Evolutionary conservation across 2,329 filamentous ascomycete genomes (phyloP), one percentile per base, ranked within the genome.

Genomic region (Phaeophleospora eucalypticola): DNA sequence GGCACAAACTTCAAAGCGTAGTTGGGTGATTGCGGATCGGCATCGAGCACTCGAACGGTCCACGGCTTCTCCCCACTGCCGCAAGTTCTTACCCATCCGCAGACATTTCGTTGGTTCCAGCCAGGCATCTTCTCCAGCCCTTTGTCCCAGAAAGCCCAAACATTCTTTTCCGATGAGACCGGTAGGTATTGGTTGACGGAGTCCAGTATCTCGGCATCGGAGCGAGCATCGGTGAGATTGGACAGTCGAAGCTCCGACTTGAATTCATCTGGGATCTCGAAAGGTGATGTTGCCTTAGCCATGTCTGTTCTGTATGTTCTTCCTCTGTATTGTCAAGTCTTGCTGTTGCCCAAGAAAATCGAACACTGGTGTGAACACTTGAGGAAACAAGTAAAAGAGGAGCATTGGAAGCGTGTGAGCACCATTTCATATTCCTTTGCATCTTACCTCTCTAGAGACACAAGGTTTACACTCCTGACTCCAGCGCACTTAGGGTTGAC

Each of bases 41-140:
- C 60, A 41, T 73, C 69, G 16, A 73, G 60, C 2, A 73, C 60
- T 3, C 69, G 68, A 10, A 74, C 58, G 8, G 66, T 71, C 71
- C 70, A 74, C 0, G 65, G 56, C 14, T 41, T 35, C n/a, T 19
- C 14, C 6, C 41, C 38, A 4, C 64, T 66, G 20, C 46, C 36
- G 36, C 64, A 65, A 18, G 69, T 63, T 16, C 67, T 64, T 10
- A 69, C 64, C 71, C 70, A 73, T 49, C 64, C 60, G 33, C 64
- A 57, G 33, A 73, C 64, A 33, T 71, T 73, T 34, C 67, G 66
- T 41, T 66, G 62, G 21, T 62, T 66, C 47, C 50, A 72, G 8
- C 45, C 49, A 0, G 66, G 68, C 66, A 72, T 69, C 4, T 44
- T 36, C 6, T 52, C 16, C 16, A 70, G 19, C 1, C 68, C 68